A percentile compares a stretch with the other conserved stretches of the same genome.
These are phyloP conservation scores for Asterophora lycoperdoides DNA, from an alignment of 768 basidiomycete species.

Conservation along the genomic window DNA sequence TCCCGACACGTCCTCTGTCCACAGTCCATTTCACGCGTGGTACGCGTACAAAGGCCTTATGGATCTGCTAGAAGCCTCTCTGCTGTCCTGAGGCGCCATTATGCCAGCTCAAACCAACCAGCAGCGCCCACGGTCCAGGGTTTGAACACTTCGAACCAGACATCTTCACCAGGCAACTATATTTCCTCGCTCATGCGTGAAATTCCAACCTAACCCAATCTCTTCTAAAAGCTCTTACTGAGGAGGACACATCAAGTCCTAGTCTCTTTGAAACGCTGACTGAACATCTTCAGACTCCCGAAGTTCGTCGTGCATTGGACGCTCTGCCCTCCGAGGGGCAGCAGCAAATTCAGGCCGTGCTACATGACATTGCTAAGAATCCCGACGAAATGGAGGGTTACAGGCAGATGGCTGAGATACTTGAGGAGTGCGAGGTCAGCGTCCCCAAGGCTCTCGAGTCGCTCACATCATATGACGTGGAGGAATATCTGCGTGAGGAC, in stretches of 20 bases:
- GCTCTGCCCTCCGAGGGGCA: neutral
- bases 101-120: constrained; percentile 13
- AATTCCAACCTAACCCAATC: neutral
- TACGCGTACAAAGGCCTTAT: constrained; percentile 21
- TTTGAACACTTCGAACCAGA: too few relatives aligned
- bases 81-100: constrained; percentile 9
- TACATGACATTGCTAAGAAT: neutral
- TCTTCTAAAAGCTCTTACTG: neutral
- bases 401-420: neutral
- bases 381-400: constrained; percentile 2
- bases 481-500: constrained; percentile 1
- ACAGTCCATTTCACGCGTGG: constrained; percentile 23
- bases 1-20: constrained; percentile 16
- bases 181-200: too few relatives aligned
- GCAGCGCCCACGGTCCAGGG: neutral
- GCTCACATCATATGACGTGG: neutral
- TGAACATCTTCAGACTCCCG: neutral
- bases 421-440: constrained; percentile 2
- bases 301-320: neutral
- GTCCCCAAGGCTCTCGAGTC: neutral
- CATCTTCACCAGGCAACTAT: too few relatives aligned
- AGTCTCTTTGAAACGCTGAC: neutral
- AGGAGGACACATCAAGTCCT: constrained; percentile 1
- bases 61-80: neutral
- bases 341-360: neutral